Conservation (phyloP, 129 eudicot genomes). For the Rutidosis leptorrhynchoides region DNA sequence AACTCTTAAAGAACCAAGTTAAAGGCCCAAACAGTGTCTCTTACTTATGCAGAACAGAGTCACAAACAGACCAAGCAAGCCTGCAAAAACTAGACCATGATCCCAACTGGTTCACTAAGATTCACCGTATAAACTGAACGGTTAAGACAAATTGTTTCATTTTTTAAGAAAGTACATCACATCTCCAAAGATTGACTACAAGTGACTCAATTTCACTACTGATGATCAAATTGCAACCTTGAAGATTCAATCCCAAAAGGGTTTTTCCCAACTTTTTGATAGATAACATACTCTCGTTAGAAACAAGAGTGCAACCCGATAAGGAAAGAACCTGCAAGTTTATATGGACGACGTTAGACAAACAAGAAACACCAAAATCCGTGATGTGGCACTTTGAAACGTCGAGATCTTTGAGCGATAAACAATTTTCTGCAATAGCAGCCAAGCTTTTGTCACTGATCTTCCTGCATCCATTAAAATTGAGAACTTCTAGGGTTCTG, state of each 20-base stretch:
- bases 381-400: constrained; percentile 67
- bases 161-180: constrained; percentile 67
- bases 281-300: constrained; percentile 54
- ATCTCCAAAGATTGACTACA: constrained; percentile 70
- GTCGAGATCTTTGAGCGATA: constrained; percentile 65
- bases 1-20: constrained; percentile 18
- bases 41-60: constrained; percentile 9
- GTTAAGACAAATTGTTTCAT: background rate
- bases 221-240: constrained; percentile 66
- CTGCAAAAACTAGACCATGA: constrained; percentile 32
- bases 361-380: constrained; percentile 60
- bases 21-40: constrained; percentile 23
- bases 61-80: constrained; percentile 27
- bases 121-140: background rate
- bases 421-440: constrained; percentile 55
- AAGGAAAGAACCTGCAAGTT: constrained; percentile 71
- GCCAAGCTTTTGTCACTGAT: constrained; percentile 58
- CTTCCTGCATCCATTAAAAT: constrained; percentile 74
- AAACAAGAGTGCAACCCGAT: constrained; percentile 60
- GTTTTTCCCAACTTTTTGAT: constrained; percentile 56
- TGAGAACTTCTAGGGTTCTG: constrained; percentile 57
- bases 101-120: constrained; percentile 16
- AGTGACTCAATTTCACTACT: constrained; percentile 55
- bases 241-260: constrained; percentile 68
- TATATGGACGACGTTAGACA: constrained; percentile 36